phyloP scores from a whole-genome alignment of 768 basidiomycete species.

The Phanerodontia chrysosporium region DNA sequence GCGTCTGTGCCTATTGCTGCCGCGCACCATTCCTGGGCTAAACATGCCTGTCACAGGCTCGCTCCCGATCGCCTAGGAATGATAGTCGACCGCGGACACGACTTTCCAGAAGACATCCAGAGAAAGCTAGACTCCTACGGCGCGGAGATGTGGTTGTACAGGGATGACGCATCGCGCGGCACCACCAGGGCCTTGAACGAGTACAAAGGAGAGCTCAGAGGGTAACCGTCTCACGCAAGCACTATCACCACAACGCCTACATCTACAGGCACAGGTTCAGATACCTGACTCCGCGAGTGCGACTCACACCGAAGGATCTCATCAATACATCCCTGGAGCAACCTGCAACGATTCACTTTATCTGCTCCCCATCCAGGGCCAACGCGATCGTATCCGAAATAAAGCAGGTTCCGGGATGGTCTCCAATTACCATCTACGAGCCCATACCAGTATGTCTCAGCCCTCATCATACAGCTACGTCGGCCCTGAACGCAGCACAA shows the following conservation, averaged over 20 bases:
- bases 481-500: conserved; percentile 26
- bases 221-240: conserved; percentile 34
- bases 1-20: conserved; percentile 4
- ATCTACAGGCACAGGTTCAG: conserved; percentile 53
- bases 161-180: conserved; percentile 46
- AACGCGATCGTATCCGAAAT: conserved; percentile 63
- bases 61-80: conserved; percentile 64
- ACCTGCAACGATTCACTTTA: conserved; percentile 68
- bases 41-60: conserved; percentile 43
- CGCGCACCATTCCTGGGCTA: background rate
- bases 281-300: conserved; percentile 69
- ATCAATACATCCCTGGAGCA: conserved; percentile 44
- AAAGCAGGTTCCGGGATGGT: conserved; percentile 48
- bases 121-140: conserved; percentile 59
- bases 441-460: conserved; percentile 69
- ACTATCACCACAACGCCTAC: background rate
- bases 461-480: background rate
- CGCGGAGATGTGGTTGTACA: conserved; percentile 71
- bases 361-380: conserved; percentile 79
- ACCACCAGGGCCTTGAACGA: conserved; percentile 75
- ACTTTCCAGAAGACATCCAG: conserved; percentile 64
- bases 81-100: conserved; percentile 78
- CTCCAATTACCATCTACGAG: conserved; percentile 71
- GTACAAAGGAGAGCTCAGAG: conserved; percentile 69
- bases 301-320: conserved; percentile 70